Evolutionary conservation across 1,284 basidiomycete species (phyloP).

Genomic region (Microbotryum intermedium): DNA sequence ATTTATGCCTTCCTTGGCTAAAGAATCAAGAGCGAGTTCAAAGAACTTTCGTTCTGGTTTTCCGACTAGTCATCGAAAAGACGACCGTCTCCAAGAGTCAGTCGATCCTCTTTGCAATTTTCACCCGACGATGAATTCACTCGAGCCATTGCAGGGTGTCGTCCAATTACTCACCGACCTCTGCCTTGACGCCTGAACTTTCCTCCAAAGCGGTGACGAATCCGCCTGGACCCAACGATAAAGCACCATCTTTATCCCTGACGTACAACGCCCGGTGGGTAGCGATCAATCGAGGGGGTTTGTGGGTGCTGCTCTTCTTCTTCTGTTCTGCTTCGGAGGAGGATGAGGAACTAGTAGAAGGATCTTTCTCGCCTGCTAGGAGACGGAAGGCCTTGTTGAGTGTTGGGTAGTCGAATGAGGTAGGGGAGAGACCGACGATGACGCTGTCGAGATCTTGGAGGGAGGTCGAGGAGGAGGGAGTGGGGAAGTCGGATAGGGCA

Average conservation of each 20-base stretch:
- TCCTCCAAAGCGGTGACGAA: constrained; percentile 58
- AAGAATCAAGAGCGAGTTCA: constrained; percentile 49
- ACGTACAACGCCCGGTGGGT: constrained; percentile 53
- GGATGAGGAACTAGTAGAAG: too few relatives aligned
- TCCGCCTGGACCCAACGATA: constrained; percentile 57
- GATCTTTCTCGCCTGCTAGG: constrained; percentile 38
- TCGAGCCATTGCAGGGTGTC: too few relatives aligned
- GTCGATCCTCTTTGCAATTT: too few relatives aligned
- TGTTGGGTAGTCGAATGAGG: constrained; percentile 48
- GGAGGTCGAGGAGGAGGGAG: constrained; percentile 31
- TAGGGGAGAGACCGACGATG: constrained; percentile 56
- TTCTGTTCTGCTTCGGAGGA: neutral
- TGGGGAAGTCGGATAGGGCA: constrained; percentile 49
- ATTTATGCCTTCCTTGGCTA: constrained; percentile 38
- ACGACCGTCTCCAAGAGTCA: too few relatives aligned
- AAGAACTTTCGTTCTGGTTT: constrained; percentile 58
- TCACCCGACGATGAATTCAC: too few relatives aligned
- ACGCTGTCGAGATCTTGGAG: constrained; percentile 47
- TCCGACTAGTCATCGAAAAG: constrained; percentile 43
- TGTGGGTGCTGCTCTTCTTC: neutral
- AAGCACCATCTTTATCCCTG: constrained; percentile 43
- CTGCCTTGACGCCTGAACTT: constrained; percentile 47
- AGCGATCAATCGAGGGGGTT: constrained; percentile 46
- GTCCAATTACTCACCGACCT: constrained; percentile 36
- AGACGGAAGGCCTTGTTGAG: constrained; percentile 61